phyloP scores from a whole-genome alignment of 2,329 filamentous ascomycete genomes.

The Aspergillus phoenicis region DNA sequence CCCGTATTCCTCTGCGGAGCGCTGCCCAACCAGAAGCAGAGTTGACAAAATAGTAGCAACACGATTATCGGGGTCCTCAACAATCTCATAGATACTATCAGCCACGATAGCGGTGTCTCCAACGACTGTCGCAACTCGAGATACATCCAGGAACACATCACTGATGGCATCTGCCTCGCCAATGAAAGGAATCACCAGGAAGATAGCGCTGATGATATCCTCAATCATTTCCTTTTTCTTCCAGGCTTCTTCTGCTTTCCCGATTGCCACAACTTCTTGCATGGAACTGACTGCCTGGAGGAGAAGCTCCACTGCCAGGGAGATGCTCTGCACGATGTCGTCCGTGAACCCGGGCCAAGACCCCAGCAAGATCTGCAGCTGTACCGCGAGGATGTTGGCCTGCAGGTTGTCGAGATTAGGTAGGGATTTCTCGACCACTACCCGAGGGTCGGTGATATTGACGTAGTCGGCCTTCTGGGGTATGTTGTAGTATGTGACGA shows the following conservation, averaged over 20 bases:
- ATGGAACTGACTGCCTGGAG: constrained; percentile 12
- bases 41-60: constrained; percentile 5
- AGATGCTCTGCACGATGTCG: constrained; percentile 8
- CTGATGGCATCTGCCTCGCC: constrained; percentile 8
- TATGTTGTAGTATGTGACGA: neutral
- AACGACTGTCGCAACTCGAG: constrained; percentile 8
- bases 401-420: neutral
- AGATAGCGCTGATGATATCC: constrained; percentile 16
- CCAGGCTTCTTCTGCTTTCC: constrained; percentile 11
- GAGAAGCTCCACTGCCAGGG: constrained; percentile 13
- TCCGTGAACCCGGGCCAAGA: constrained; percentile 6
- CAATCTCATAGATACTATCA: constrained; percentile 15
- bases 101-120: constrained; percentile 12
- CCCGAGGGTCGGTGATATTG: neutral
- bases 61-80: constrained; percentile 14
- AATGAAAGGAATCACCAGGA: constrained; percentile 17
- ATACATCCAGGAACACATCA: constrained; percentile 10
- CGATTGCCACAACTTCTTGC: constrained; percentile 16
- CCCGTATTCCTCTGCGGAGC: neutral
- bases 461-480: neutral
- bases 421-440: neutral
- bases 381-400: neutral
- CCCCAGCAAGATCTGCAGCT: constrained; percentile 2
- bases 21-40: neutral
- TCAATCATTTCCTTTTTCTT: constrained; percentile 16